Evolutionary conservation across 805 yeast species (phyloP), one percentile per base, ranked within the genome.

Genomic region (Kockiozyma suomiensis): DNA sequence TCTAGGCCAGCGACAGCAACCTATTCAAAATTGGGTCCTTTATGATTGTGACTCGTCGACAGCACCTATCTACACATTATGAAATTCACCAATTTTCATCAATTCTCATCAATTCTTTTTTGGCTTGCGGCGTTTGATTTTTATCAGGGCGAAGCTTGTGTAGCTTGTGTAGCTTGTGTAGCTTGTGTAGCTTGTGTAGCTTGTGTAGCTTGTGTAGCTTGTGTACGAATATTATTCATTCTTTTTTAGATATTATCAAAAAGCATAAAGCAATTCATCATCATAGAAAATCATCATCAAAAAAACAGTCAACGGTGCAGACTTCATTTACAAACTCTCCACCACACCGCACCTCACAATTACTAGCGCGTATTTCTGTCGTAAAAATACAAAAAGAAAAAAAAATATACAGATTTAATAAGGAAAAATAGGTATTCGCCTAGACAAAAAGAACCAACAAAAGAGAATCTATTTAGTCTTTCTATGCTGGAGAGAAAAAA

Each of bases 1-100:
- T 56, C 73, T 93, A 54, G 87, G 94, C 45, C 82, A 82, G 66
- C 83, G 85, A 66, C 91, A 89, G 67, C 79, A 85, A 43, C 96
- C 97, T 2, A 78, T 92, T 40, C 92, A 90, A 71, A 94, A 94
- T 71, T 78, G 89, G 54, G 78, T 88, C 65, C 75, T 93, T 0
- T 78, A 92, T 40, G 97, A 94, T 75, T 91, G 93, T 10, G 73
- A 79, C 17, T 78, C 79, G 19, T 79, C 85, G 46, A 86, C 85
- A 61, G 88, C 90, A 83, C 97, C 97, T 25, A 83, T 94, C 21
- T 91, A 84, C 68, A 74, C 75, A 51, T 21, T 49, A 15, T 49
- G 23, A 37, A 15, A 35, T 6, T 15, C 17, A 19, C 6, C 21
- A 42, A 19, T 42, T 13, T 6, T 17, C 21, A 15, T 32, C n/a